Base-by-base conservation (phyloP, 2,329 filamentous ascomycete genomes). In the Berkeleyomyces basicola region DNA sequence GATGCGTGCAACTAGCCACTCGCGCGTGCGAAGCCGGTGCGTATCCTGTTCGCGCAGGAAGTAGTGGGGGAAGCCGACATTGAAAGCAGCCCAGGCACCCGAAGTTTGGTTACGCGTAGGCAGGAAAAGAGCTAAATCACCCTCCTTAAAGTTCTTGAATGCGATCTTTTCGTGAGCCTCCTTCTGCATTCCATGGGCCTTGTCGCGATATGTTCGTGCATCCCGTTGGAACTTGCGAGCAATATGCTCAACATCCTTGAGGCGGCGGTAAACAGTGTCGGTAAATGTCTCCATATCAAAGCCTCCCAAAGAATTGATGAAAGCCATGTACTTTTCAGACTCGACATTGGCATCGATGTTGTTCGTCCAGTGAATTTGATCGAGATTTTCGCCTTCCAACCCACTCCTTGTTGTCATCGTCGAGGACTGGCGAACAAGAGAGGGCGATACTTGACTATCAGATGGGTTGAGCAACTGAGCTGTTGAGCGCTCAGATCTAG, bases 1-100 rank as follows among this genome's bases (percentile, higher is more conserved):
- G 64, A 99, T 97, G 14, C 93, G 85, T 7, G 93, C 93, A 6
- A 99, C 85, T n/a, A 99, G 83, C 90, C 93, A 99, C 71, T 99
- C 93, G 43, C 92, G 82, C 58, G 84, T 85, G 39, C 86, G 83
- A 4, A 99, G 77, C 65, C 89, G 86, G 73, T 99, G 95, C 0
- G 80, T 81, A 68, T 97, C 92, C 71, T 95, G 88, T 72, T 99
- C 93, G 43, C 90, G 87, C 2, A 99, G 79, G 75, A 99, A 99
- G 75, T 93, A 97, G 72, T 99, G 93, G 7, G 93, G 93, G 65
- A 92, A 95, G 1, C 91, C 92, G 40, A 99, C 88, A 69, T 99
- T 99, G 79, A 99, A 99, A 0, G 93, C 93, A 4, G 93, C 93
- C 93, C 93, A 99, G 0, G 93, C 92, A 14, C 92, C 87, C 3